These are phyloP conservation scores for Lachnellula hyalina DNA, from an alignment of 2,329 filamentous ascomycete genomes.

Conservation along the genomic window DNA sequence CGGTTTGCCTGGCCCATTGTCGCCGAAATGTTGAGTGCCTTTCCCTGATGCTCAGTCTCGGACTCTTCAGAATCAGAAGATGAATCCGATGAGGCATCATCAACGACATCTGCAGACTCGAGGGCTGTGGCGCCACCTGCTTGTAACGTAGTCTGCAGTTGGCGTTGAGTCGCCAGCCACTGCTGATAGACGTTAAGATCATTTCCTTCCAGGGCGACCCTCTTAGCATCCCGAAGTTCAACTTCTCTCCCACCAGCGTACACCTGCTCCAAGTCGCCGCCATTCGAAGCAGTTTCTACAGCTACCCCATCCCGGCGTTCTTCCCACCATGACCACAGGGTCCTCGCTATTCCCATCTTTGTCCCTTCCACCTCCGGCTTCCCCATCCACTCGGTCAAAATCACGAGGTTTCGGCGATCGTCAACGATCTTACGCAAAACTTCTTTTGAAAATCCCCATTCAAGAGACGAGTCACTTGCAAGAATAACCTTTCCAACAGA, in stretches of 20 bases:
- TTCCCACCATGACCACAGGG: conserved; percentile 76
- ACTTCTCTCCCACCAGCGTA: conserved; percentile 59
- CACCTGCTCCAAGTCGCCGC: conserved; percentile 60
- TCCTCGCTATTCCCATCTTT: conserved; percentile 52
- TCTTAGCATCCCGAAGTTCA: conserved; percentile 54
- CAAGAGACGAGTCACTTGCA: conserved; percentile 81
- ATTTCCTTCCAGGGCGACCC: conserved; percentile 63
- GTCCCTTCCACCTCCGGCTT: conserved; percentile 27
- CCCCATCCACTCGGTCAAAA: conserved; percentile 72
- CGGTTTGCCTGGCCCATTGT: conserved; percentile 77
- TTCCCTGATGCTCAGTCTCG: conserved; percentile 84
- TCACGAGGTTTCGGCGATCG: conserved; percentile 75
- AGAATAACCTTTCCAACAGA: conserved; percentile 69
- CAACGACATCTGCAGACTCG: conserved; percentile 68
- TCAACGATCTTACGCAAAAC: conserved; percentile 68
- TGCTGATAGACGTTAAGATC: conserved; percentile 84
- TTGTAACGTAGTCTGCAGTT: conserved; percentile 77
- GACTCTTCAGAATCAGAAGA: conserved; percentile 85
- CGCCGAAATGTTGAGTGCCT: conserved; percentile 82
- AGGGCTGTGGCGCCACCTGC: conserved; percentile 61
- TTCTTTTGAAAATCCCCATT: conserved; percentile 92
- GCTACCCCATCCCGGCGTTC: conserved; percentile 60
- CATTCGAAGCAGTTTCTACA: conserved; percentile 47
- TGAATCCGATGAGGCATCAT: conserved; percentile 81
- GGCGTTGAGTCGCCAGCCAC: conserved; percentile 81